Base-by-base conservation (phyloP, 1,284 basidiomycete genomes). In the Laetiporus sulphureus region DNA sequence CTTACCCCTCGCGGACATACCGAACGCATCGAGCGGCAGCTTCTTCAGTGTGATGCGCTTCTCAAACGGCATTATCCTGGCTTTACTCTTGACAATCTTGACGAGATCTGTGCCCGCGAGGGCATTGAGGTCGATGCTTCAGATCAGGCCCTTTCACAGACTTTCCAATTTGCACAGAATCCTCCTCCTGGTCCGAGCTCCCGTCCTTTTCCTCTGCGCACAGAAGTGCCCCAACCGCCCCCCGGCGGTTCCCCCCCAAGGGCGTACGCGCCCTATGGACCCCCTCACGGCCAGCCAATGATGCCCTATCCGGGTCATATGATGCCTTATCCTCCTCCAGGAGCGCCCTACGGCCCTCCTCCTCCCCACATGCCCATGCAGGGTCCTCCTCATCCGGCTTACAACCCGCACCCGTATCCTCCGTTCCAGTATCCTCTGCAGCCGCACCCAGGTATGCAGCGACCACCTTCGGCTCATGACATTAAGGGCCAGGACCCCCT, bases 1-100 rank as follows among this genome's bases (percentile, higher is more conserved):
- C 75, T 90, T 54, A 87, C 85, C 40, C 83, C 83, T 1, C 72
- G 86, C 37, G 86, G 86, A 25, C 80, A 89, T 60, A 81, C 82
- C 0, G 86, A 89, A 56, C 80, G 72, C 51, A 64, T 90, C 60
- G 87, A 90, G 66, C 72, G 75, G 48, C 79, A 85, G 64, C 73
- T 89, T 34, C 66, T 74, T 4, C 80, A 85, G 46, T 87, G 84
- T 55, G 75, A 78, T 46, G 79, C 78, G 12, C 74, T 90, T 32
- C 75, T 90, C 54, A 83, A 84, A 62, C 75, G 76, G 20, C 77
- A 77, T 51, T 67, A 78, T 42, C 79, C 79, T 3, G 72, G 68
- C 44, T 89, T 88, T 59, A 67, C 70, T 36, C 66, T 87, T 44
- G 73, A 77, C 2, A 72, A 71, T 48, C 66, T 89, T 55, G 83